Percentiles rank a stretch among this genome's conserved stretches.
These are phyloP conservation scores for Trichosporon sp. DNA, from an alignment of 1,284 basidiomycete species.

Conservation along the genomic window DNA sequence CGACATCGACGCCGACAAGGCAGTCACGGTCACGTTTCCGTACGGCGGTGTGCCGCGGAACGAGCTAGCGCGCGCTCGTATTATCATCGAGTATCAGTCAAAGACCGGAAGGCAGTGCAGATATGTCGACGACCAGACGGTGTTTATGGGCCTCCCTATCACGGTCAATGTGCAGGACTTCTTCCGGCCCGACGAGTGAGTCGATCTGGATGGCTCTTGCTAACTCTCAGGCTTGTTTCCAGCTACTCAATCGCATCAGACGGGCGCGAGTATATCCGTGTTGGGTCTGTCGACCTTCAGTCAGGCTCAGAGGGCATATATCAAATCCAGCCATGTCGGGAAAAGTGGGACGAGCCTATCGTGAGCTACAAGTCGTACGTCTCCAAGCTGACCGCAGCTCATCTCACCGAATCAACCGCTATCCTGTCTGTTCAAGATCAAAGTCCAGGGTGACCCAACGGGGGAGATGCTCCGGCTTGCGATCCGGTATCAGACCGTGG, in stretches of 20 bases:
- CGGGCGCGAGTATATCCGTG: constrained; percentile 36
- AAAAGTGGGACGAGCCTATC: constrained; percentile 18
- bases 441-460: constrained; percentile 8
- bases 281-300: constrained; percentile 28
- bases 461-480: constrained; percentile 27
- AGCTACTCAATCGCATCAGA: constrained; percentile 48
- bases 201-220: background rate
- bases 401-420: constrained; percentile 34
- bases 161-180: constrained; percentile 50
- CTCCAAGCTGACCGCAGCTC: constrained; percentile 17
- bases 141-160: constrained; percentile 44
- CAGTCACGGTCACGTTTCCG: constrained; percentile 23
- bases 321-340: constrained; percentile 24
- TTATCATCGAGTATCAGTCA: constrained; percentile 26
- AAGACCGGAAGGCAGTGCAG: constrained; percentile 5
- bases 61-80: constrained; percentile 31
- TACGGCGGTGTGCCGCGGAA: constrained; percentile 30
- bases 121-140: constrained; percentile 27
- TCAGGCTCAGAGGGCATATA: constrained; percentile 10
- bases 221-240: constrained; percentile 39
- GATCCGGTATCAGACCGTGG: constrained; percentile 37
- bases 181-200: constrained; percentile 46
- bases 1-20: constrained; percentile 14
- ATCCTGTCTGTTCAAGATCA: constrained; percentile 43
- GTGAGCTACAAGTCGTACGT: constrained; percentile 14